Conservation (phyloP, 1,284 basidiomycete species). For the Marasmius oreades region DNA sequence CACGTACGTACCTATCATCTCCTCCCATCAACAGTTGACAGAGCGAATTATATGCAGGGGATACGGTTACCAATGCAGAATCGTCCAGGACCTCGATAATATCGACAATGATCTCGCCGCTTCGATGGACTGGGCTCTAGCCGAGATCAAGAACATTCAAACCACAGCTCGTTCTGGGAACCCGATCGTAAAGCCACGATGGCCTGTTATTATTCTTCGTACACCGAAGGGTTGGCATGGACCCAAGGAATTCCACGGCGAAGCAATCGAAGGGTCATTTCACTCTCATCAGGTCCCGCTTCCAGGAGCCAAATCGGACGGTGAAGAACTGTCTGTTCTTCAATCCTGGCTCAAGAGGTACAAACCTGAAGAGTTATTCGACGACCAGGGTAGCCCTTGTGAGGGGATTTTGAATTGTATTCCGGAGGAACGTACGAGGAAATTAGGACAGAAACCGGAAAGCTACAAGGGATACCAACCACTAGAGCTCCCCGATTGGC, state of each 20-base stretch:
- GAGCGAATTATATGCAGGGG: conserved; percentile 38
- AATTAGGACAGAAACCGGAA: conserved; percentile 65
- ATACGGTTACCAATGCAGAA: conserved; percentile 84
- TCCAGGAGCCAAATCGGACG: conserved; percentile 60
- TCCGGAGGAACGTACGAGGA: conserved; percentile 50
- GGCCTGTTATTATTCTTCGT: conserved; percentile 82
- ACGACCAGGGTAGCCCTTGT: conserved; percentile 44
- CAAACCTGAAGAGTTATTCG: conserved; percentile 60
- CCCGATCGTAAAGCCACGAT: conserved; percentile 79
- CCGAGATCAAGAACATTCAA: conserved; percentile 78
- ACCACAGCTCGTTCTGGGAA: conserved; percentile 69
- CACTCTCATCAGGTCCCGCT: conserved; percentile 81
- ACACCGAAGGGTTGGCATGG: conserved; percentile 81
- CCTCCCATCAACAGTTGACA: conserved; percentile 9
- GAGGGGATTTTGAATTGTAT: conserved; percentile 54
- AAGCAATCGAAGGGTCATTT: conserved; percentile 77
- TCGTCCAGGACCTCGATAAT: conserved; percentile 71
- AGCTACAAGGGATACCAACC: conserved; percentile 61
- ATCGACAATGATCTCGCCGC: conserved; percentile 72
- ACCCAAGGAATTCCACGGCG: conserved; percentile 61
- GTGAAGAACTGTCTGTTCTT: conserved; percentile 60
- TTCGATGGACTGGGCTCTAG: conserved; percentile 80
- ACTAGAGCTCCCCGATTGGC: conserved; percentile 68
- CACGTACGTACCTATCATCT: conserved; percentile 34
- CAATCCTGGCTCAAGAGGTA: conserved; percentile 73